Evolutionary conservation across 2,329 filamentous ascomycete species (phyloP), one percentile per base, ranked within the genome.

Genomic region (Verticillium zaregamsianum): DNA sequence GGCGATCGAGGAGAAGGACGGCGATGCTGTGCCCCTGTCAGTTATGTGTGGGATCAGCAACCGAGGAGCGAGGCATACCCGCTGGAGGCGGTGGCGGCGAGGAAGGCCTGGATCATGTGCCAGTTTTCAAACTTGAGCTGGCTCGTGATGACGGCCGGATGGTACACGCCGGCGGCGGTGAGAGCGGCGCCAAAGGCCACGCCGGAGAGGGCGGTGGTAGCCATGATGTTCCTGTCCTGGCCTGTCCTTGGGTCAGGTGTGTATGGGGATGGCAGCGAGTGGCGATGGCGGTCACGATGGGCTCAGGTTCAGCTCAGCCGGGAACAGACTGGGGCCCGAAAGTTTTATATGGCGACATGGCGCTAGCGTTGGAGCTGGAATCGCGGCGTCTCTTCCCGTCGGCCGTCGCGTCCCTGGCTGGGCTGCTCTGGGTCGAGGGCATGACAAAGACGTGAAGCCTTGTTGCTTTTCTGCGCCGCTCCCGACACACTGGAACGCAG

Each of bases 31-130:
- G n/a, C 8, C 55, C 55, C 8, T 23, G 15, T 31, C 11, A 14
- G 20, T 20, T 12, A 23, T 7, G 32, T n/a, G 17, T 25, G n/a
- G 45, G 45, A 23, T n/a, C n/a, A 25, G 45, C n/a, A 20, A n/a
- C 8, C 45, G n/a, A 15, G 39, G 11, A 52, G 45, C 11, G 11
- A 23, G 54, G 76, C 85, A 71, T 79, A 88, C 84, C 83, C 82
- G 73, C 85, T 89, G 66, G 78, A 80, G 31, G 84, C 86, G 11
- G 85, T 85, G 3, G 87, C 88, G 1, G 83, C 80, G 4, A 90
- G 73, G 67, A 90, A 90, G 11, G 81, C 80, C 72, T 89, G 82
- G 33, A 88, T 70, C 87, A 90, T 90, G 70, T 87, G 86, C 73
- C 83, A 89, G 69, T 88, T 82, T 57, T 80, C 73, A 55, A 89